phyloP scores from a whole-genome alignment of 495 filamentous ascomycete species.

The Symbiotaphrina buchneri region DNA sequence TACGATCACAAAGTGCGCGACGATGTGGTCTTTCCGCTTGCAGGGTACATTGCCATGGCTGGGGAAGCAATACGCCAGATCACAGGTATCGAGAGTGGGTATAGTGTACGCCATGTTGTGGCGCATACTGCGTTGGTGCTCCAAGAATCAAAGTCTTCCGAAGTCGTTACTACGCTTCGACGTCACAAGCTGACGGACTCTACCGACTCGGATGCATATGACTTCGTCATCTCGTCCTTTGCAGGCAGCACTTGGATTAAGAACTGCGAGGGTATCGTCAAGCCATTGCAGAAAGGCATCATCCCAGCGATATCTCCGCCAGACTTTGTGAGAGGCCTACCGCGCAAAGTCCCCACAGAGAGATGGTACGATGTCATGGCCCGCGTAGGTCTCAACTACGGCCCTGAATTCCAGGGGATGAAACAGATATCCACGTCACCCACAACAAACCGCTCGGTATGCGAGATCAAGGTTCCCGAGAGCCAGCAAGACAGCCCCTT shows the following conservation, averaged over 20 bases:
- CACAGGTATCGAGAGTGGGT: constrained; percentile 10
- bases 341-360: constrained; percentile 5
- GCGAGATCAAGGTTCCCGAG: too few relatives aligned
- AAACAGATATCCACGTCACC: constrained; percentile 12
- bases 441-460: too few relatives aligned
- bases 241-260: constrained; percentile 16
- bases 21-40: constrained; percentile 20
- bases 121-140: constrained; percentile 22
- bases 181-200: constrained; percentile 13
- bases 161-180: constrained; percentile 19
- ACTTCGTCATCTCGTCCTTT: constrained; percentile 20
- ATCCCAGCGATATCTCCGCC: too few relatives aligned
- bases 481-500: constrained; percentile 7
- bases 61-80: constrained; percentile 18
- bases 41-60: constrained; percentile 24
- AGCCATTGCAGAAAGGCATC: neutral
- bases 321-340: constrained; percentile 1
- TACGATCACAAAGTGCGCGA: constrained; percentile 18
- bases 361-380: constrained; percentile 16
- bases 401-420: constrained; percentile 14
- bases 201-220: constrained; percentile 16
- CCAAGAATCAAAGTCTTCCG: constrained; percentile 13
- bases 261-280: constrained; percentile 19
- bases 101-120: constrained; percentile 20
- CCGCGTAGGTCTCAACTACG: constrained; percentile 17